Evolutionary conservation across 2,329 filamentous ascomycete species (phyloP).

Genomic region (Onygenales sp.): DNA sequence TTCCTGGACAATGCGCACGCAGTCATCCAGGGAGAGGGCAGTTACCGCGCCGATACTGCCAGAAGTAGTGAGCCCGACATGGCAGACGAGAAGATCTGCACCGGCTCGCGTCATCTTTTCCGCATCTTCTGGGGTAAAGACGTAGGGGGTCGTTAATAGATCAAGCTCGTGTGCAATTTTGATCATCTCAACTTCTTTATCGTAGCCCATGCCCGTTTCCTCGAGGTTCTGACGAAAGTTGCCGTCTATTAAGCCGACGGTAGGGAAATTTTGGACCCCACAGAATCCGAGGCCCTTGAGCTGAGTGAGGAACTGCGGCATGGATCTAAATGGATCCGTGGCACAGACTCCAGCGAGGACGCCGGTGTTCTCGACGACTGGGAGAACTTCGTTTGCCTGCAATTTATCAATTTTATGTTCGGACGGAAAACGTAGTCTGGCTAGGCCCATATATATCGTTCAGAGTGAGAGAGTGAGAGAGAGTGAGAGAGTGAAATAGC

Average conservation of each 20-base stretch:
- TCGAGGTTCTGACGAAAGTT: conserved; percentile 58
- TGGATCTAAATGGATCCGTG: conserved; percentile 59
- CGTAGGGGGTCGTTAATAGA: conserved; percentile 60
- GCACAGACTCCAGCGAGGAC: conserved; percentile 63
- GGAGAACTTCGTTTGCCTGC: conserved; percentile 55
- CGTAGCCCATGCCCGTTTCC: conserved; percentile 63
- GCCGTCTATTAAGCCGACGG: conserved; percentile 61
- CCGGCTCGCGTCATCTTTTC: conserved; percentile 54
- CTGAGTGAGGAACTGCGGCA: conserved; percentile 50
- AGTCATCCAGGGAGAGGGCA: conserved; percentile 55
- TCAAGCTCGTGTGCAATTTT: conserved; percentile 49
- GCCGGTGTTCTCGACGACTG: conserved; percentile 53
- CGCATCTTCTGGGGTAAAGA: conserved; percentile 55
- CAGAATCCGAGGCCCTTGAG: conserved; percentile 55
- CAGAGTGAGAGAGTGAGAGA: no score
- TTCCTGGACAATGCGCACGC: conserved; percentile 50
- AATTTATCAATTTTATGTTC: not conserved
- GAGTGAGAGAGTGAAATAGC: no score
- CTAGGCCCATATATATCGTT: not conserved
- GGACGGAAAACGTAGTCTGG: not conserved
- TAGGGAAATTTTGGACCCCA: conserved; percentile 66
- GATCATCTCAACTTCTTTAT: conserved; percentile 58
- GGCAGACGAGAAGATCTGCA: conserved; percentile 58
- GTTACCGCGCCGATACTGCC: conserved; percentile 56
- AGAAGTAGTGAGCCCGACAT: conserved; percentile 58